Evolutionary conservation across 257 asterid genomes (phyloP).

Genomic region (Scutellaria minor): DNA sequence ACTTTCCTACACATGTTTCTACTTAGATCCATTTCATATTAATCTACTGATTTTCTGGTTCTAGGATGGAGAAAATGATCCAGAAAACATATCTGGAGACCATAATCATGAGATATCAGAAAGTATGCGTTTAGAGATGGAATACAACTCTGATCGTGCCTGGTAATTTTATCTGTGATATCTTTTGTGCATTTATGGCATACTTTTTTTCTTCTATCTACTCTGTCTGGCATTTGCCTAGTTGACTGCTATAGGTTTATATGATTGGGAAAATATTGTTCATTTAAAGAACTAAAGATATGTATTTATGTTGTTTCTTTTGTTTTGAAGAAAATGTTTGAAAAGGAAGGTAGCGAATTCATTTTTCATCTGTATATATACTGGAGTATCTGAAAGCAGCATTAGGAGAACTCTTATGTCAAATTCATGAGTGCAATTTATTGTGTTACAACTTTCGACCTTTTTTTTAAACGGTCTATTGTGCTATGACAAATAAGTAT

Average conservation of each 20-base stretch:
- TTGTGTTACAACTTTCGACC: background rate
- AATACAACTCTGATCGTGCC: slow-evolving; percentile 85
- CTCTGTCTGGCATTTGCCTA: background rate
- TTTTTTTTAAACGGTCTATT: background rate
- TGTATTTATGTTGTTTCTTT: slow-evolving; percentile 12
- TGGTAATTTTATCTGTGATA: slow-evolving; percentile 58
- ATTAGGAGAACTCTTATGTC: background rate
- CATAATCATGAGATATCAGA: slow-evolving; percentile 72
- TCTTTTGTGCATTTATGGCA: background rate
- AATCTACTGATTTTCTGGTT: slow-evolving; percentile 36
- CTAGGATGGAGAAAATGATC: slow-evolving; percentile 63
- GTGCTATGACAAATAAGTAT: background rate
- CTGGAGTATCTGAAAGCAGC: background rate
- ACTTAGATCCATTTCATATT: slow-evolving; percentile 20
- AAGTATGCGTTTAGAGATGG: slow-evolving; percentile 89
- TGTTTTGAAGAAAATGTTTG: slow-evolving; percentile 21
- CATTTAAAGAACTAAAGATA: slow-evolving; percentile 9
- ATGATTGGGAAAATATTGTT: background rate
- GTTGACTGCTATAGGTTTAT: slow-evolving; percentile 1
- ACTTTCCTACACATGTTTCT: too few relatives aligned
- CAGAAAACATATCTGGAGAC: slow-evolving; percentile 45
- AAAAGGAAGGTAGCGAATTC: slow-evolving; percentile 14
- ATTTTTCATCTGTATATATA: background rate
- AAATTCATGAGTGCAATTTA: slow-evolving; percentile 16
- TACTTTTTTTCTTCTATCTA: slow-evolving; percentile 8